These are phyloP conservation scores for Apiospora saccharicola DNA, from an alignment of 2,329 filamentous ascomycete genomes.

Conservation along the genomic window DNA sequence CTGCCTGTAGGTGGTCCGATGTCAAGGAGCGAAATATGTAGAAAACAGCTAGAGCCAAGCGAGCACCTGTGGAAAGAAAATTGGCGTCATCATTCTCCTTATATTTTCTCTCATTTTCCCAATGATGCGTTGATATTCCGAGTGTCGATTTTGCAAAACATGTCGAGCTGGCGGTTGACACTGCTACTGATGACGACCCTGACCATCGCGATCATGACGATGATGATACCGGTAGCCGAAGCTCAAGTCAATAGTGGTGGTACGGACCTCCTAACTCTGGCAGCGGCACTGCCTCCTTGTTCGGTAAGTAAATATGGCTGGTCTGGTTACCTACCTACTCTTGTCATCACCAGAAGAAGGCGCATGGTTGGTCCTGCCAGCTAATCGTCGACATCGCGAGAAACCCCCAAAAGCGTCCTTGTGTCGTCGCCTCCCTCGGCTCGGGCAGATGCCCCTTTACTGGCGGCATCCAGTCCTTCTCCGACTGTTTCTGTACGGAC, in stretches of 20 bases:
- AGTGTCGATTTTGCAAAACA: not conserved
- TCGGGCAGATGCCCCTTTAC: conserved; percentile 29
- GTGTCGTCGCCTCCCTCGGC: conserved; percentile 12
- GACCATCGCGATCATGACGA: not conserved
- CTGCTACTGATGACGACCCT: not conserved
- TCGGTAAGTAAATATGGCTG: not conserved
- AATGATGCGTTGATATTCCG: not conserved
- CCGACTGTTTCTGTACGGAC: conserved; percentile 32
- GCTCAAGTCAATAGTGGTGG: not conserved
- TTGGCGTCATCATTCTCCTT: not conserved
- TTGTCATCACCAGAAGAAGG: no score
- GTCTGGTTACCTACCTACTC: no score
- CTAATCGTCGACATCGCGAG: not conserved
- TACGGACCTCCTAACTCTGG: not conserved
- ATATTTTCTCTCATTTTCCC: not conserved
- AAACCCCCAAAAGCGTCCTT: not conserved
- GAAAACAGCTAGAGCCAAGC: not conserved
- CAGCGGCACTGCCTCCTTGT: not conserved
- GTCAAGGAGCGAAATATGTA: not conserved
- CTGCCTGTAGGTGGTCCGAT: no score
- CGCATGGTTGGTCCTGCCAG: no score
- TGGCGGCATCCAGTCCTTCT: conserved; percentile 25
- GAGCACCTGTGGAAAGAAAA: no score
- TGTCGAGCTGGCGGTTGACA: not conserved
- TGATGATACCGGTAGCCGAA: not conserved